phyloP scores from a whole-genome alignment of 306 rosid genomes.

The Purshia tridentata region DNA sequence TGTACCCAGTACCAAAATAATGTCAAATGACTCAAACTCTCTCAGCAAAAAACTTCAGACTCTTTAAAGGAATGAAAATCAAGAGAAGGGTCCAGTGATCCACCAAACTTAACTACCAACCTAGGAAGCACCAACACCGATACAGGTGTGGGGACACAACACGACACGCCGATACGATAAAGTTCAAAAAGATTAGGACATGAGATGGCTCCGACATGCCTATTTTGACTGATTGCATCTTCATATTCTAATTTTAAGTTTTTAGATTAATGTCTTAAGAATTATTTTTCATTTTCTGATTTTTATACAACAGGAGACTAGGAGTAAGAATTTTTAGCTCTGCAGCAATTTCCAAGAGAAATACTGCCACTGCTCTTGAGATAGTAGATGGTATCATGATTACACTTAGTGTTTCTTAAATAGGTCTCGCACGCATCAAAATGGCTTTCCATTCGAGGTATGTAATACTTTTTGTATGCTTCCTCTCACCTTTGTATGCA shows the following conservation, averaged over 20 bases:
- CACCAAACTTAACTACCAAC: background rate
- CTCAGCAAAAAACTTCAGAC: background rate
- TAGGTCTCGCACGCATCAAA: slow-evolving; percentile 37
- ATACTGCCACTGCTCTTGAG: slow-evolving; percentile 34
- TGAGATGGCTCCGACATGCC: no score
- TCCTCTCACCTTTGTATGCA: background rate
- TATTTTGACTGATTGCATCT: background rate
- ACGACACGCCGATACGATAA: no score
- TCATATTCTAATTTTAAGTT: background rate
- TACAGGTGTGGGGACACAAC: no score
- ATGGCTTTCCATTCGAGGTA: slow-evolving; percentile 42
- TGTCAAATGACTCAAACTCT: background rate
- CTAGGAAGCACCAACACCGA: no score
- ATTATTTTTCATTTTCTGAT: background rate
- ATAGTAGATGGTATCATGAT: slow-evolving; percentile 41
- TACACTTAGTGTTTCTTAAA: slow-evolving; percentile 31
- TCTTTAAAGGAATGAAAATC: no score
- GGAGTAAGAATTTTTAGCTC: slow-evolving; percentile 36
- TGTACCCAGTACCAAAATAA: background rate
- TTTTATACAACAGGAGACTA: slow-evolving; percentile 26
- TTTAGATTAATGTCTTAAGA: background rate
- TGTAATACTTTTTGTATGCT: background rate
- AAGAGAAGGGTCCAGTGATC: no score
- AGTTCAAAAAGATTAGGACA: no score
- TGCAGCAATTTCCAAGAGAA: slow-evolving; percentile 41